phyloP scores from a whole-genome alignment of 1,139 yeast species.

The Kodamaea derodonti region DNA sequence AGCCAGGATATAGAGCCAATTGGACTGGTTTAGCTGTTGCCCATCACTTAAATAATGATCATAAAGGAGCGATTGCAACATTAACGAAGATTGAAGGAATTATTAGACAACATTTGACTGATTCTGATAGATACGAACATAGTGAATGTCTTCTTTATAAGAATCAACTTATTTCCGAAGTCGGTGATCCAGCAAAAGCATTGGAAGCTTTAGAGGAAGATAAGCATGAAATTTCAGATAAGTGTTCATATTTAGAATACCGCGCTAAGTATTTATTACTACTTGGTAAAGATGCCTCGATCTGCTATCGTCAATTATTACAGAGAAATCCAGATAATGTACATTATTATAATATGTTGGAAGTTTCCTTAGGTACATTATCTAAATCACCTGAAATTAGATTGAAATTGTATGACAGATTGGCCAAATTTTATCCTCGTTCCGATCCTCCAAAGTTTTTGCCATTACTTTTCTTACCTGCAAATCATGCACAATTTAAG shows the following conservation, averaged over 20 bases:
- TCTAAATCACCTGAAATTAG: constrained; percentile 35
- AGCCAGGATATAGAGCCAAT: constrained; percentile 82
- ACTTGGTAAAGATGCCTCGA: constrained; percentile 58
- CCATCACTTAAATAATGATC: constrained; percentile 70
- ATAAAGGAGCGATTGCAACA: constrained; percentile 64
- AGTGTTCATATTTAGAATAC: constrained; percentile 59
- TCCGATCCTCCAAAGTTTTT: constrained; percentile 77
- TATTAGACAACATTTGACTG: constrained; percentile 63
- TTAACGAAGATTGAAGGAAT: constrained; percentile 71
- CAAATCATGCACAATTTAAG: constrained; percentile 44
- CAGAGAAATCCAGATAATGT: constrained; percentile 84
- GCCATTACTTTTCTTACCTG: constrained; percentile 71
- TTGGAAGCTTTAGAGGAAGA: constrained; percentile 56
- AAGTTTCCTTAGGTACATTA: constrained; percentile 52
- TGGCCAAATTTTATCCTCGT: constrained; percentile 70
- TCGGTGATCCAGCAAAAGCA: constrained; percentile 64
- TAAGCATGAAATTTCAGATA: constrained; percentile 56
- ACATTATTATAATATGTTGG: constrained; percentile 63
- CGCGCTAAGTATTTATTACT: constrained; percentile 56
- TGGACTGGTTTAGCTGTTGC: constrained; percentile 93
- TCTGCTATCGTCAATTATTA: constrained; percentile 63
- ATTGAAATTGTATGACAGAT: constrained; percentile 56
- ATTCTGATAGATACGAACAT: constrained; percentile 68
- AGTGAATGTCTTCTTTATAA: constrained; percentile 78
- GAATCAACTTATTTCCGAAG: constrained; percentile 58